phyloP scores from a whole-genome alignment of 202 grass and related monocot genomes.

The Setaria viridis region DNA sequence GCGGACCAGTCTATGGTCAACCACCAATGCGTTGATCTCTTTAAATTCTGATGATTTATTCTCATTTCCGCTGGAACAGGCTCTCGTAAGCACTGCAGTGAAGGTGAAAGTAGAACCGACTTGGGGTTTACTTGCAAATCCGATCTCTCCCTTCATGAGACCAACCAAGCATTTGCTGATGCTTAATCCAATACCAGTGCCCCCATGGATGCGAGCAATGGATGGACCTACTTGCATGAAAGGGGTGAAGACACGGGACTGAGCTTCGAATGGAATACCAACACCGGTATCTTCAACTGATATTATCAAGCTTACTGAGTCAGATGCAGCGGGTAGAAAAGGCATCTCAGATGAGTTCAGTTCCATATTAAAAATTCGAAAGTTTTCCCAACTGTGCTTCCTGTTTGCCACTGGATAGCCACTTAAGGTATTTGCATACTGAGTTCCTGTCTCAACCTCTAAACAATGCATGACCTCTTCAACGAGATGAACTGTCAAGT shows the following conservation, averaged over 20 bases:
- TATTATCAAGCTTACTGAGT: constrained; percentile 82
- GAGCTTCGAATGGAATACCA: constrained; percentile 87
- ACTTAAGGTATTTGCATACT: constrained; percentile 73
- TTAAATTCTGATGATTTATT: constrained; percentile 69
- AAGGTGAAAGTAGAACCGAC: constrained; percentile 98
- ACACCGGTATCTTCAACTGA: constrained; percentile 98
- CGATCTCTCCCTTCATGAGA: constrained; percentile 98
- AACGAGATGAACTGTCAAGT: constrained; percentile 87
- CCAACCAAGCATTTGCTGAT: constrained; percentile 97
- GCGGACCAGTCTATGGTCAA: constrained; percentile 75
- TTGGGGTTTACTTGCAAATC: constrained; percentile 73
- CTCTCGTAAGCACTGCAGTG: constrained; percentile 66
- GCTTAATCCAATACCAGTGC: constrained; percentile 94
- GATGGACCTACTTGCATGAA: constrained; percentile 98
- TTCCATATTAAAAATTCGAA: constrained; percentile 60
- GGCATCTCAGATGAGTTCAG: constrained; percentile 56
- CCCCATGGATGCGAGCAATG: constrained; percentile 91
- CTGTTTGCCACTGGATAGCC: constrained; percentile 61
- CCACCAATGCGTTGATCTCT: constrained; percentile 81
- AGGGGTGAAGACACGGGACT: constrained; percentile 88
- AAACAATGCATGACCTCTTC: constrained; percentile 70
- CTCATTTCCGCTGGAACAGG: constrained; percentile 47
- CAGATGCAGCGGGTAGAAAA: constrained; percentile 56
- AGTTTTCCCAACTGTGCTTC: constrained; percentile 79
- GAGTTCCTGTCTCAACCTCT: constrained; percentile 61